Conservation (phyloP, 768 basidiomycete species). For the Xerocomus potaroensis region DNA sequence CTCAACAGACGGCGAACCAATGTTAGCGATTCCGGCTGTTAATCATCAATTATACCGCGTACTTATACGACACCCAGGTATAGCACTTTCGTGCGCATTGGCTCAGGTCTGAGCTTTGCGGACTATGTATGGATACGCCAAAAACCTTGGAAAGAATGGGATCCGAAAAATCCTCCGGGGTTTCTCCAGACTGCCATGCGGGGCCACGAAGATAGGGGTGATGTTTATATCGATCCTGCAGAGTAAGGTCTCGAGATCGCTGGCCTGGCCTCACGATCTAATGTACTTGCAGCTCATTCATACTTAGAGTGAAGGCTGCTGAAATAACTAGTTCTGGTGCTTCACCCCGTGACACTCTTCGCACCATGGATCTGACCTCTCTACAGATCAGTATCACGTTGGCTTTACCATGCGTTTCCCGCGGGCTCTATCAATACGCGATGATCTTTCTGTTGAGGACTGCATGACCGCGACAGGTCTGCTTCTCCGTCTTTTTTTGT, state of each 20-base stretch:
- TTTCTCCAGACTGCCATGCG: slow-evolving; percentile 63
- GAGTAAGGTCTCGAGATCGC: slow-evolving; percentile 49
- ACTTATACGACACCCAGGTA: slow-evolving; percentile 48
- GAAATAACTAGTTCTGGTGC: slow-evolving; percentile 78
- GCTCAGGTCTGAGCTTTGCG: slow-evolving; percentile 79
- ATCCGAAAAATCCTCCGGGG: slow-evolving; percentile 64
- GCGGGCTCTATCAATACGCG: slow-evolving; percentile 72
- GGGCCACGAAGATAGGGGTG: slow-evolving; percentile 75
- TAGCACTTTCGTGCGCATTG: slow-evolving; percentile 83
- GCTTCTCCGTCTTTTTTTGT: too few relatives aligned
- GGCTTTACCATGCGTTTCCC: slow-evolving; percentile 95
- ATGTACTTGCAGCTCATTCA: slow-evolving; percentile 68
- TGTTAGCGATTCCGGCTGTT: slow-evolving; percentile 37
- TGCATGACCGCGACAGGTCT: slow-evolving; percentile 69
- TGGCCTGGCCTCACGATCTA: neutral
- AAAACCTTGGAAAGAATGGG: slow-evolving; percentile 81
- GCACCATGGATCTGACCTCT: neutral
- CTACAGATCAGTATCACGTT: slow-evolving; percentile 73
- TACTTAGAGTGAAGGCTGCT: slow-evolving; percentile 89
- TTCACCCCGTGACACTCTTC: slow-evolving; percentile 2
- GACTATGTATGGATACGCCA: slow-evolving; percentile 84
- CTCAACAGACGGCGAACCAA: slow-evolving; percentile 49
- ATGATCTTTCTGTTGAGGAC: slow-evolving; percentile 69
- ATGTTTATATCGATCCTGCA: slow-evolving; percentile 85
- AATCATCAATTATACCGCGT: neutral